Conservation (phyloP, 805 yeast species). For the Teunomyces atbi region DNA sequence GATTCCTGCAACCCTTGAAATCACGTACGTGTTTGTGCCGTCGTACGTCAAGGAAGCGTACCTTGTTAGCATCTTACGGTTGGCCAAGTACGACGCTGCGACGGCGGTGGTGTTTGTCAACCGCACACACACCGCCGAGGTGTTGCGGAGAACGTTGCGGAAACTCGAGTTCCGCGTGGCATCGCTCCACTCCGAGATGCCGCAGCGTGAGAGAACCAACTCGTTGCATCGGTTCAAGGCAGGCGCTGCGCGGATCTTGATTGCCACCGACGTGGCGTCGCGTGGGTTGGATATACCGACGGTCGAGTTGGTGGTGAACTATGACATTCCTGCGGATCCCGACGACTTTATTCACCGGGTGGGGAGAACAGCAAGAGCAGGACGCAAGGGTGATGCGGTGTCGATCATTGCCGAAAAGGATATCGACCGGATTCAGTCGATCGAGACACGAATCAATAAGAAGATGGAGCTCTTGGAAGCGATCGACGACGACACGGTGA, state of each 20-base stretch:
- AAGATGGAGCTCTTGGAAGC: constrained; percentile 75
- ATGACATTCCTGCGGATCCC: constrained; percentile 92
- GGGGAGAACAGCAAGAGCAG: constrained; percentile 99
- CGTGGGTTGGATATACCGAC: constrained; percentile 96
- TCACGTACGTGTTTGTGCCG: constrained; percentile 75
- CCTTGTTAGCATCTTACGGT: constrained; percentile 63
- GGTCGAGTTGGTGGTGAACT: constrained; percentile 87
- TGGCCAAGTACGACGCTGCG: constrained; percentile 58
- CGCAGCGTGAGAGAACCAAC: constrained; percentile 86
- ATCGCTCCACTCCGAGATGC: constrained; percentile 91
- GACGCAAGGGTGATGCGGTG: constrained; percentile 79
- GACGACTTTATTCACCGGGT: constrained; percentile 96
- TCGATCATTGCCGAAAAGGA: constrained; percentile 85
- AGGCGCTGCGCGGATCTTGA: constrained; percentile 85
- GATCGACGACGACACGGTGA: constrained; percentile 73
- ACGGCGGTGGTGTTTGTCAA: constrained; percentile 89
- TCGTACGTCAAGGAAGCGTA: constrained; percentile 89
- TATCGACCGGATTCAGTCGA: constrained; percentile 73
- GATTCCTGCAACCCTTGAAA: constrained; percentile 68
- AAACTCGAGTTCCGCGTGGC: constrained; percentile 78
- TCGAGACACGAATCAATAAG: constrained; percentile 78
- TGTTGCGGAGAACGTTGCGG: constrained; percentile 72
- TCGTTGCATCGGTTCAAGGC: constrained; percentile 92
- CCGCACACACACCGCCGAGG: constrained; percentile 86
- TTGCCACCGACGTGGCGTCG: constrained; percentile 96